phyloP scores from a whole-genome alignment of 805 yeast genomes.

The Lipomyces japonicus region DNA sequence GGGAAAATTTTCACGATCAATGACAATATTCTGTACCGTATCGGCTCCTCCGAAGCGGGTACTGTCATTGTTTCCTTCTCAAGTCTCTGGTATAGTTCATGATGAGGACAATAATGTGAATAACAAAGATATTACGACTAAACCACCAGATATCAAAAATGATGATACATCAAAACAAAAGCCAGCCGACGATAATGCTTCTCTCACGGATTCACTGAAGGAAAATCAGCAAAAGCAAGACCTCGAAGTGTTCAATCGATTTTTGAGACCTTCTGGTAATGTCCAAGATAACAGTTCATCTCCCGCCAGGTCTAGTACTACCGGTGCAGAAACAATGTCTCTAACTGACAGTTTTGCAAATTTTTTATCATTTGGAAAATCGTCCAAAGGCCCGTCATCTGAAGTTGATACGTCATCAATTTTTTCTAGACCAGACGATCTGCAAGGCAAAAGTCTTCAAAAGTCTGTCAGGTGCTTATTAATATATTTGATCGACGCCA shows the following conservation, averaged over 20 bases:
- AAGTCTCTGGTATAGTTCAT: constrained; percentile 30
- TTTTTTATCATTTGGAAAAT: constrained; percentile 20
- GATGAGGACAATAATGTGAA: not conserved
- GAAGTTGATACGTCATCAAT: constrained; percentile 1
- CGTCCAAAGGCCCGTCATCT: constrained; percentile 11
- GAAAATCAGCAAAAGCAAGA: constrained; percentile 12
- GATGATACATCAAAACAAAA: not conserved
- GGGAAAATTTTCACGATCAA: constrained; percentile 39
- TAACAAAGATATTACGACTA: not conserved
- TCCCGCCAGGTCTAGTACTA: constrained; percentile 3
- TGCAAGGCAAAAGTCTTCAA: constrained; percentile 10
- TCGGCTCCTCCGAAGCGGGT: constrained; percentile 60
- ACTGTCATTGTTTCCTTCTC: constrained; percentile 45
- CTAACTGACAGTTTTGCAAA: constrained; percentile 16
- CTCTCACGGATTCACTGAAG: constrained; percentile 11
- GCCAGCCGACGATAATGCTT: constrained; percentile 5
- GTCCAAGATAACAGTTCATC: constrained; percentile 7
- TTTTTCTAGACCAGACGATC: constrained; percentile 6
- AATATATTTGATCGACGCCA: constrained; percentile 48
- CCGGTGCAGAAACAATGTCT: constrained; percentile 13
- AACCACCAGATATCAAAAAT: not conserved
- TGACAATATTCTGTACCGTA: constrained; percentile 48
- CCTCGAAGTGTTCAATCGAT: constrained; percentile 23
- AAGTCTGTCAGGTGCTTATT: constrained; percentile 37
- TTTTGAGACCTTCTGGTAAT: constrained; percentile 16